phyloP scores from a whole-genome alignment of 305 asterid genomes.

The Plantago coronopus region DNA sequence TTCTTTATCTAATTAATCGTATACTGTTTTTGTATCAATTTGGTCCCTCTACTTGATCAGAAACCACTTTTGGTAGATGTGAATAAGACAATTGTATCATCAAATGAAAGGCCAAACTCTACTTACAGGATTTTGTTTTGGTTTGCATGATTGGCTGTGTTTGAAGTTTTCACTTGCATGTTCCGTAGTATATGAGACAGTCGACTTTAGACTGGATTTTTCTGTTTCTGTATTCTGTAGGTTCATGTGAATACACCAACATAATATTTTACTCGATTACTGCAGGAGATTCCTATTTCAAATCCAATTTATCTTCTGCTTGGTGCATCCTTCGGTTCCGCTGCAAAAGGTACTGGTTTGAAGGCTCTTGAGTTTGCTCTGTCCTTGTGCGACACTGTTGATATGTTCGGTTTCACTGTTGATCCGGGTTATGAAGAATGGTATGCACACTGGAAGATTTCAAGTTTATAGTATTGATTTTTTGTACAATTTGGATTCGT shows the following conservation, averaged over 20 bases:
- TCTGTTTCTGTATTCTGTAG: not conserved
- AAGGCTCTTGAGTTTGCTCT: slow-evolving; percentile 99
- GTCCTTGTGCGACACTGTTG: slow-evolving; percentile 86
- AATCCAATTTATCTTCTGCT: slow-evolving; percentile 67
- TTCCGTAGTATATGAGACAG: not conserved
- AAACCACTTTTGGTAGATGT: not conserved
- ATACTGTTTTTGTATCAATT: not conserved
- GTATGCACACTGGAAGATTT: slow-evolving; percentile 34
- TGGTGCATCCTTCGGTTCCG: slow-evolving; percentile 97
- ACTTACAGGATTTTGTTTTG: not conserved
- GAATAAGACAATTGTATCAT: not conserved
- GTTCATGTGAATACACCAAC: not conserved
- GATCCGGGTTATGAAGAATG: slow-evolving; percentile 98
- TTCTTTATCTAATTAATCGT: not conserved
- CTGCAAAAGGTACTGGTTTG: slow-evolving; percentile 98
- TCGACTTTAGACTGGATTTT: not conserved
- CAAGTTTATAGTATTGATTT: slow-evolving; percentile 4
- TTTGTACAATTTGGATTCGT: slow-evolving; percentile 9
- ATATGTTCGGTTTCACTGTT: slow-evolving; percentile 97
- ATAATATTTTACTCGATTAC: slow-evolving; percentile 2
- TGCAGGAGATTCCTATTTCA: slow-evolving; percentile 77
- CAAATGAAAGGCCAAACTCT: not conserved
- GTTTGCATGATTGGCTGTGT: no score
- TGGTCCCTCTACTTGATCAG: not conserved
- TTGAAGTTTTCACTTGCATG: not conserved